Evolutionary conservation across 805 yeast genomes (phyloP), one percentile per base, ranked within the genome.

Genomic region (Pichia nanzhaoensis): DNA sequence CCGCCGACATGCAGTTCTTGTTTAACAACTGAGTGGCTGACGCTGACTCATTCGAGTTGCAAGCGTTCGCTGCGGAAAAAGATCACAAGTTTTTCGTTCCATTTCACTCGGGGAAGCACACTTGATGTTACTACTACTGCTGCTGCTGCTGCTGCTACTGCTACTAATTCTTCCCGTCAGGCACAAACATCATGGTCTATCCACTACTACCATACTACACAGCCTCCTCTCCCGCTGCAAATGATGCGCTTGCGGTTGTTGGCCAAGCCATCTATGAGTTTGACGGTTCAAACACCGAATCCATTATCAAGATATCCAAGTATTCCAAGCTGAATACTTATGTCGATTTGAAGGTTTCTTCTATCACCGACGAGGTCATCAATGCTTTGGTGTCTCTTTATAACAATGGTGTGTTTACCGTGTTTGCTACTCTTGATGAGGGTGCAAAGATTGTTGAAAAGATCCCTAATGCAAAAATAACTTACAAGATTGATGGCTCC

Each of bases 1-100:
- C 97, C 0, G 95, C 87, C 33, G 99, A 93, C 62, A 74, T 93
- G 68, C 97, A 93, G 65, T 93, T 93, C 64, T 74, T 93, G 68
- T 93, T 93, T 65, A 84, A 80, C 71, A 89, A 87, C 57, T 91
- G 67, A 51, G 13, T 19, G 8, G 1, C 17, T 19, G 19, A 34
- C 27, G 20, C 28, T 24, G 28, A 24, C 28, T 24, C 28, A 24
- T 24, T 24, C 28, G n/a, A n/a, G n/a, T n/a, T n/a, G n/a, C n/a
- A n/a, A n/a, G n/a, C n/a, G 10, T 24, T 24, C 28, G 28, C 28
- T n/a, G 10, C 28, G 28, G 6, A 7, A 10, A 10, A 10, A 24
- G 28, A 24, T 24, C 28, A 24, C 28, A 24, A 24, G 28, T 6
- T 24, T 24, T 24, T 24, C 10, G 6, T 24, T 24, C 28, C 6